Conservation (phyloP, 192 early-diverging fungal genomes). For the Pilobolus umbonatus region DNA sequence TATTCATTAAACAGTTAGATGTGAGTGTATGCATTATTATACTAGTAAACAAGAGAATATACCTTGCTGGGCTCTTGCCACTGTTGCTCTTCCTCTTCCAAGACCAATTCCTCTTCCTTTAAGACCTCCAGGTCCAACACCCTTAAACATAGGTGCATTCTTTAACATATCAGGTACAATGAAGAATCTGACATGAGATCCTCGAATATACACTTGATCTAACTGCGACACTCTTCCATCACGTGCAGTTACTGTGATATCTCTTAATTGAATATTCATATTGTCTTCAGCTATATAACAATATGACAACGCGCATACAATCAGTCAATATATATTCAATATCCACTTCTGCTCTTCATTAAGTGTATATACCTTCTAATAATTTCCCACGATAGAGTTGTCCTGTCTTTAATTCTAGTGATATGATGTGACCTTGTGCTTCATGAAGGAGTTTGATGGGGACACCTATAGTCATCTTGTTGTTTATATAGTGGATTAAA, state of each 20-base stretch:
- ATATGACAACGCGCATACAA: constrained; percentile 2
- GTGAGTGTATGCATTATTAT: not conserved
- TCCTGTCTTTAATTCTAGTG: constrained; percentile 93
- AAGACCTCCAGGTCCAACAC: constrained; percentile 74
- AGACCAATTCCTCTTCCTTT: constrained; percentile 82
- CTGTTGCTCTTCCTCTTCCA: constrained; percentile 74
- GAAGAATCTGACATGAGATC: constrained; percentile 88
- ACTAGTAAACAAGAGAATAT: not conserved
- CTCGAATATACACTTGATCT: constrained; percentile 95
- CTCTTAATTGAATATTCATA: constrained; percentile 97
- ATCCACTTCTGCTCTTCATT: not conserved
- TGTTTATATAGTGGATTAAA: not conserved
- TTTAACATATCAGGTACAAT: constrained; percentile 99
- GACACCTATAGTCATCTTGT: constrained; percentile 82
- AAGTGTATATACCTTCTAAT: constrained; percentile 60
- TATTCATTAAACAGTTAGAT: not conserved
- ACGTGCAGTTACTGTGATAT: constrained; percentile 88
- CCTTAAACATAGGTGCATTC: constrained; percentile 99
- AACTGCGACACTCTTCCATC: constrained; percentile 90
- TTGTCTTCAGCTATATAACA: constrained; percentile 81
- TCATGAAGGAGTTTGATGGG: constrained; percentile 97
- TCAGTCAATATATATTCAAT: not conserved
- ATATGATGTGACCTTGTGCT: constrained; percentile 94
- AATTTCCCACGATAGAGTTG: constrained; percentile 92
- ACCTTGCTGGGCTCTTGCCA: constrained; percentile 64